Evolutionary conservation across 306 rosid genomes (phyloP).

Genomic region (Abrus pulchellus): DNA sequence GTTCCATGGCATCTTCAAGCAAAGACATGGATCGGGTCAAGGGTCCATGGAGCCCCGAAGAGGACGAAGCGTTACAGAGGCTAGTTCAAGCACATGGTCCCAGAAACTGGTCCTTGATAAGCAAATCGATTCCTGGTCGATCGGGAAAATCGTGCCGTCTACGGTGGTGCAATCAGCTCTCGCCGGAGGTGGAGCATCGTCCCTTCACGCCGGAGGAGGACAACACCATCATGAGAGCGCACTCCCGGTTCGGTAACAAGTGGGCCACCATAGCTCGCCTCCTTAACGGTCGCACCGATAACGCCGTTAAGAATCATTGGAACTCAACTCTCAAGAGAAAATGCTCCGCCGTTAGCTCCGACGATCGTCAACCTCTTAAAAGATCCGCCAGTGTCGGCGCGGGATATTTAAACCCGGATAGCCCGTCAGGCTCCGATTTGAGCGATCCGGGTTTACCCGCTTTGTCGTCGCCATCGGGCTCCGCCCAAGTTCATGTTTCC

Average conservation of each 20-base stretch:
- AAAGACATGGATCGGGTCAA: conserved; percentile 74
- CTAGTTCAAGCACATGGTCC: conserved; percentile 73
- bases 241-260: conserved; percentile 72
- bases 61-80: conserved; percentile 68
- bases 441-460: conserved; percentile 76
- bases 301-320: conserved; percentile 96
- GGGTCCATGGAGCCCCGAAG: conserved; percentile 97
- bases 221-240: conserved; percentile 68
- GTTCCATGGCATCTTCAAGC: conserved; percentile 47
- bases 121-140: conserved; percentile 89
- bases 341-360: conserved; percentile 58
- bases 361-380: conserved; percentile 60
- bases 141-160: conserved; percentile 94
- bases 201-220: conserved; percentile 79
- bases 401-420: conserved; percentile 61
- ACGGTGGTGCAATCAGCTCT: conserved; percentile 95
- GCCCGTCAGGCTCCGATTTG: conserved; percentile 78
- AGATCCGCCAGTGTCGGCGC: conserved; percentile 80
- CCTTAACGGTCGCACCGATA: conserved; percentile 85
- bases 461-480: conserved; percentile 15
- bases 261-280: conserved; percentile 89
- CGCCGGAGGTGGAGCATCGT: conserved; percentile 82
- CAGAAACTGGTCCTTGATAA: conserved; percentile 79
- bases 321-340: conserved; percentile 88
- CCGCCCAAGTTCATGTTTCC: conserved; percentile 48